Percentiles rank a stretch among this genome's conserved stretches.
Conservation (phyloP, 495 filamentous ascomycete genomes). For the Aspergillus panamensis region DNA sequence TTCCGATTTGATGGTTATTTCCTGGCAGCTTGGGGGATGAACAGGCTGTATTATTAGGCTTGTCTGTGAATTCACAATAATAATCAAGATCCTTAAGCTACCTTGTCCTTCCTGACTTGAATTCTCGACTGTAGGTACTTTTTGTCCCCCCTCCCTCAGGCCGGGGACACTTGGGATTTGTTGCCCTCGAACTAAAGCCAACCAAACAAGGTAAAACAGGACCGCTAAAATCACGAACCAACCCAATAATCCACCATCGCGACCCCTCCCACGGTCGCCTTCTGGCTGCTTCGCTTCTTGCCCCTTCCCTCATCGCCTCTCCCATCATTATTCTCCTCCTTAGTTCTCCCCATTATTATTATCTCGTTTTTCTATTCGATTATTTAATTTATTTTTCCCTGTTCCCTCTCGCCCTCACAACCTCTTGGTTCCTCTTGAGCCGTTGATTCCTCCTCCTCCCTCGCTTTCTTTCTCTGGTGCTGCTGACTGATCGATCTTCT, state of each 20-base stretch:
- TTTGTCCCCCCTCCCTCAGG: not conserved
- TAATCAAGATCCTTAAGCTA: not conserved
- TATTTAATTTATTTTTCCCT: conserved; percentile 4
- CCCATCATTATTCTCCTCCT: not conserved
- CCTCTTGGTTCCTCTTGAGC: not conserved
- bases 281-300: not conserved
- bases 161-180: not conserved
- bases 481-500: conserved; percentile 13
- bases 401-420: not conserved
- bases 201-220: conserved; percentile 3
- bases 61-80: too few relatives aligned
- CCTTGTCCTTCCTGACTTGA: too few relatives aligned
- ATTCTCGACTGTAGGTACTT: not conserved
- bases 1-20: not conserved
- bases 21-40: too few relatives aligned
- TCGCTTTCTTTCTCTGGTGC: not conserved
- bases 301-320: conserved; percentile 2
- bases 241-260: not conserved
- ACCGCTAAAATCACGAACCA: not conserved
- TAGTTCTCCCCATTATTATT: not conserved
- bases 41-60: too few relatives aligned
- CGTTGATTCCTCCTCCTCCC: not conserved
- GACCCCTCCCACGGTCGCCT: conserved; percentile 8
- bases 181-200: not conserved
- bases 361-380: conserved; percentile 1